Percentiles rank a stretch among this genome's conserved stretches.
phyloP scores from a whole-genome alignment of 169 alveolate genomes.

The Cyclospora cayetanensis region DNA sequence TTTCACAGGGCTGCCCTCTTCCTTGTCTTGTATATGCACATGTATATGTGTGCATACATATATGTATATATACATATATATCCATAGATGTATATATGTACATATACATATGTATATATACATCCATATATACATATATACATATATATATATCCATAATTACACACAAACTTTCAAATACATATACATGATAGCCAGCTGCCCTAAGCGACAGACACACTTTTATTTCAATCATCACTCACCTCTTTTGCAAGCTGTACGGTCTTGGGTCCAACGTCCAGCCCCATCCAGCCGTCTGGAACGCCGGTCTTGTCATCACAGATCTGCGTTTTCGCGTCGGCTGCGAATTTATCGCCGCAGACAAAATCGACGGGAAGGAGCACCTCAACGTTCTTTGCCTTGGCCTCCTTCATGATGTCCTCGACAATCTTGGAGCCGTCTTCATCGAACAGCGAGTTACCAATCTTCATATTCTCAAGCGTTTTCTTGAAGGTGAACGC shows the following conservation, averaged over 20 bases:
- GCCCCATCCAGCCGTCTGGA: conserved; percentile 97
- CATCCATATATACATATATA: no score
- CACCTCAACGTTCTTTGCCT: conserved; percentile 91
- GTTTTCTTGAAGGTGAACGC: conserved; percentile 97
- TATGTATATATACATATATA: no score
- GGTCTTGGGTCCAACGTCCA: conserved; percentile 97
- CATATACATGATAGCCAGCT: no score
- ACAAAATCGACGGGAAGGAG: conserved; percentile 95
- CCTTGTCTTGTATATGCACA: no score
- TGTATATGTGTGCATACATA: no score
- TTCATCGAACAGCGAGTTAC: conserved; percentile 95
- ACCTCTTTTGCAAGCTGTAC: conserved; percentile 75
- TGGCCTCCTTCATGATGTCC: conserved; percentile 94
- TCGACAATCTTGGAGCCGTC: conserved; percentile 96
- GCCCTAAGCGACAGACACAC: no score
- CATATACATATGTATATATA: no score
- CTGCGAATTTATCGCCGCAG: conserved; percentile 92
- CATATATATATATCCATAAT: no score
- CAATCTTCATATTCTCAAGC: conserved; percentile 89
- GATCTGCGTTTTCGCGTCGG: conserved; percentile 82
- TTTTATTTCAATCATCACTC: no score
- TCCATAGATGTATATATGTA: no score
- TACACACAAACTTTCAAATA: no score
- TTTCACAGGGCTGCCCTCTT: no score
- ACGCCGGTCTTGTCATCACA: conserved; percentile 87